Evolutionary conservation across 768 basidiomycete species (phyloP), one percentile per base, ranked within the genome.

Genomic region (Trametes cubensis): DNA sequence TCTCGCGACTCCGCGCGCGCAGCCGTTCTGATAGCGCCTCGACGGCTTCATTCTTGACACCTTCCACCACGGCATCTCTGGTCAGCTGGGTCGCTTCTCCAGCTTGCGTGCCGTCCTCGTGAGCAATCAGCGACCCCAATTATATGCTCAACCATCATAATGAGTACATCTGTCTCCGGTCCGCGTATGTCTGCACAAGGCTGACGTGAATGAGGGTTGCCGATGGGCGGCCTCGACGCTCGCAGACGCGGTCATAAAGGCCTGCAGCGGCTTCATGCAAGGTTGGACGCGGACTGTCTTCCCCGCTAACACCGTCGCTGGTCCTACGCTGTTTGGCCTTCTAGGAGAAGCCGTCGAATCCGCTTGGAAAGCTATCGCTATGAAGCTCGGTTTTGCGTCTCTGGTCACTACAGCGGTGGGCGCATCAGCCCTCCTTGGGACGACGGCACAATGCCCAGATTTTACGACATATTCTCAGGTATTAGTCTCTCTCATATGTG

Each of bases 391-490:
- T 52, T 64, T 64, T 13, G 58, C 57, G 17, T 47, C 65, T 23
- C 46, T 65, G 39, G 57, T 73, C 2, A 50, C 59, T 23, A 28
- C 70, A 15, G 65, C 70, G 4, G 53, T 70, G 17, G 71, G 70
- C 48, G 58, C 57, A 28, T 58, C 62, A 8, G 47, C 56, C 7
- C 14, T 60, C 6, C 28, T 72, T 40, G 58, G 73, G 18, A 66
- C 69, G 54, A 66, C 57, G 7, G 74, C 72, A 20, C 72, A 76
- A 60, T 90, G 88, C 67, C 86, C 85, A 25, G 85, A 87, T 69
- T 90, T 81, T 69, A 83, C 85, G 23, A 73, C 72, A 6, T 89
- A 83, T 69, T 84, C 88, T 25, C 81, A 83, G 73, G 86, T 72
- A n/a, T n/a, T n/a, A 34, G n/a, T 69, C 61, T 57, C 20, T 61